Evolutionary conservation across 306 rosid species (phyloP).

Genomic region (Quercus parvula): DNA sequence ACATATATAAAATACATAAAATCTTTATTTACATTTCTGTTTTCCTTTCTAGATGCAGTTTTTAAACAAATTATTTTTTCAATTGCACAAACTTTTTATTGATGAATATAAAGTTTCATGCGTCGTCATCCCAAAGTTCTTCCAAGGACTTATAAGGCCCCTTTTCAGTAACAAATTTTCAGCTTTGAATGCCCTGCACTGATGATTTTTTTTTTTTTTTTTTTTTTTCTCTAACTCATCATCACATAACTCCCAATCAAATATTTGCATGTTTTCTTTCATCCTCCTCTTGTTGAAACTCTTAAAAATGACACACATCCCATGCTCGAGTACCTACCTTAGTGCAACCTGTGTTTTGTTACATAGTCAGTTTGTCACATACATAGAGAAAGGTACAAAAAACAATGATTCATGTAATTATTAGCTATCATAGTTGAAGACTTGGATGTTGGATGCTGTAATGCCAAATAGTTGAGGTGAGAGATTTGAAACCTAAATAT

Average conservation of each 20-base stretch:
- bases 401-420: no score
- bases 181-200: constrained; percentile 29
- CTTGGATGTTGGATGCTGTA: no score
- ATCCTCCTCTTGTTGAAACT: constrained; percentile 58
- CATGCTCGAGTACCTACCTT: constrained; percentile 52
- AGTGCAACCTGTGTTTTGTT: constrained; percentile 35
- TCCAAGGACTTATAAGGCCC: constrained; percentile 43
- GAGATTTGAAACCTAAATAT: no score
- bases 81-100: no score
- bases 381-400: no score
- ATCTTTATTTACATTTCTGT: no score
- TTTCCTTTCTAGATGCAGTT: no score
- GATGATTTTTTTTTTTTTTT: constrained; percentile 36
- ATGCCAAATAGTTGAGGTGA: no score
- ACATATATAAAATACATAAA: no score
- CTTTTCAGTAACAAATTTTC: constrained; percentile 31
- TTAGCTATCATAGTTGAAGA: no score
- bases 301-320: constrained; percentile 38
- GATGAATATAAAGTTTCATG: constrained; percentile 12
- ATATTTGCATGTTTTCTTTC: constrained; percentile 46
- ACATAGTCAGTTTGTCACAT: no score
- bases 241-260: constrained; percentile 46
- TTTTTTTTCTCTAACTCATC: constrained; percentile 45
- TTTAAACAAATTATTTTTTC: no score
- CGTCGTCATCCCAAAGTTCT: constrained; percentile 48